phyloP scores from a whole-genome alignment of 2,329 filamentous ascomycete genomes.

The Paecilomyces dactylethromorphus region DNA sequence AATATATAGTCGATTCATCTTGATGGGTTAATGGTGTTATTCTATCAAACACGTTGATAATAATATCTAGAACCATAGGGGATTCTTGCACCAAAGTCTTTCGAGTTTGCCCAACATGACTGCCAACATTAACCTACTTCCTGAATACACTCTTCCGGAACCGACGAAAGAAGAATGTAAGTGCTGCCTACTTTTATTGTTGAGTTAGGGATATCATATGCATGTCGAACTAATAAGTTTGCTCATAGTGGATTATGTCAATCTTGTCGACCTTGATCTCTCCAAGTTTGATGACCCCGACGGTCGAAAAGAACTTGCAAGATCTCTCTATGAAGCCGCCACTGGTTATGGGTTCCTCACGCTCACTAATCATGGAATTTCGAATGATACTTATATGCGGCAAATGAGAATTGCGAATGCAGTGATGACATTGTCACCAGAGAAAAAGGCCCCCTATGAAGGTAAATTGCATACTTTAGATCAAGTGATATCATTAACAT shows the following conservation, averaged over 20 bases:
- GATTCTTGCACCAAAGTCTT: no score
- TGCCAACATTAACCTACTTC: no score
- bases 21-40: no score
- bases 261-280: slow-evolving; percentile 2
- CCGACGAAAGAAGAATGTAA: no score
- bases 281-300: slow-evolving; percentile 1
- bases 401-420: slow-evolving; percentile 1
- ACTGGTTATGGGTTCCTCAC: slow-evolving; percentile 1
- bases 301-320: neutral
- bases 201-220: no score
- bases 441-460: slow-evolving; percentile 1
- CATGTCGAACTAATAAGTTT: no score
- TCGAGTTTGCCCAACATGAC: no score
- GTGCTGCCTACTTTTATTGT: no score
- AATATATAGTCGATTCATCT: no score
- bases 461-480: neutral
- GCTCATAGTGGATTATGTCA: slow-evolving; percentile 1
- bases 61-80: no score
- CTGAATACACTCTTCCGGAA: no score
- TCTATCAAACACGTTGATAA: no score
- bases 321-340: neutral
- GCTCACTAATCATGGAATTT: slow-evolving; percentile 2
- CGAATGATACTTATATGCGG: neutral
- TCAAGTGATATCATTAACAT: neutral
- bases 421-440: neutral